Conservation (phyloP, 306 rosid species). For the Vicia sativa region DNA sequence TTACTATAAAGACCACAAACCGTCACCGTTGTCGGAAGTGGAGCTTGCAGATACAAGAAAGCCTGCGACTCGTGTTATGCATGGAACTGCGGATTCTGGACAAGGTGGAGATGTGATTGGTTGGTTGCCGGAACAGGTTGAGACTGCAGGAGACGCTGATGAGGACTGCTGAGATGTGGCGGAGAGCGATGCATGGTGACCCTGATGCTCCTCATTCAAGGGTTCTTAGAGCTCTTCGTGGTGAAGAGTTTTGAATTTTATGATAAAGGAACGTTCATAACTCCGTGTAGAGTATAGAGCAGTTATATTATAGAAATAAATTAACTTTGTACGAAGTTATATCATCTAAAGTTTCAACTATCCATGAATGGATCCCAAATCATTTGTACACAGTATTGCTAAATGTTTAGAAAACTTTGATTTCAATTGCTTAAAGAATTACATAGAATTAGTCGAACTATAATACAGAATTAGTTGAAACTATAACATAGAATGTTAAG, state of each 20-base stretch:
- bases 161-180: conserved; percentile 69
- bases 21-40: conserved; percentile 77
- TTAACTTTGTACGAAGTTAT: not conserved
- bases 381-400: no score
- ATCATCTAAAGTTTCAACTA: no score
- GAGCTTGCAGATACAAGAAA: conserved; percentile 67
- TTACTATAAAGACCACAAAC: conserved; percentile 62
- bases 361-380: no score
- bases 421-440: no score
- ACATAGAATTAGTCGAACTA: no score
- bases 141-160: conserved; percentile 72
- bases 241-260: conserved; percentile 52
- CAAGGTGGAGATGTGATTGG: conserved; percentile 44
- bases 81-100: conserved; percentile 46
- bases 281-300: no score
- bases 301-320: not conserved
- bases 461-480: no score
- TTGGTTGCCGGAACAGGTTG: conserved; percentile 84
- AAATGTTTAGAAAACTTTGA: no score
- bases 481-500: no score
- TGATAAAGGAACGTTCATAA: not conserved
- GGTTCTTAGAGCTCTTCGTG: conserved; percentile 69
- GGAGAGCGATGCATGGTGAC: conserved; percentile 68
- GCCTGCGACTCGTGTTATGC: conserved; percentile 53
- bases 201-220: conserved; percentile 71